phyloP scores from a whole-genome alignment of 257 asterid species.

The Verbascum thapsus region DNA sequence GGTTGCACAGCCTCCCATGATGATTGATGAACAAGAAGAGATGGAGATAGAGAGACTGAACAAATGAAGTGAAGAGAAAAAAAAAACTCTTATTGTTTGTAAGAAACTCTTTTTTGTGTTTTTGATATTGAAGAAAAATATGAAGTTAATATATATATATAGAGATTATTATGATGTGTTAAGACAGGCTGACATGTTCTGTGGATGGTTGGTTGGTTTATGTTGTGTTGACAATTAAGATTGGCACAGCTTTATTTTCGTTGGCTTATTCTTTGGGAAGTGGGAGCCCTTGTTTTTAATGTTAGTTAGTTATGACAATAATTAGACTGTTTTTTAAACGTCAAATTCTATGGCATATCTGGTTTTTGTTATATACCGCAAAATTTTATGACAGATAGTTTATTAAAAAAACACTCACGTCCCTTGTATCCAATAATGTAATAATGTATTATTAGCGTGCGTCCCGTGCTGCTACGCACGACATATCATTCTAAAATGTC shows the following conservation, averaged over 20 bases:
- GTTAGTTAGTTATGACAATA: slow-evolving; percentile 39
- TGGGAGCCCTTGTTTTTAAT: slow-evolving; percentile 38
- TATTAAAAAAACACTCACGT: too few species aligned
- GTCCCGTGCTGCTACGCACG: too few species aligned
- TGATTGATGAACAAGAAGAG: too few species aligned
- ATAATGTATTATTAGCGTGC: too few species aligned
- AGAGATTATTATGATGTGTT: slow-evolving; percentile 25
- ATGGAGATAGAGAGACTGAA: too few species aligned
- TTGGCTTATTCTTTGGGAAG: slow-evolving; percentile 27
- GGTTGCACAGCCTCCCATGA: slow-evolving; percentile 96
- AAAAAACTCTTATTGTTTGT: slow-evolving; percentile 20
- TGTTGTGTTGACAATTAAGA: slow-evolving; percentile 21
- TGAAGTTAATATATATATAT: slow-evolving; percentile 40
- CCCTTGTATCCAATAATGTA: too few species aligned
- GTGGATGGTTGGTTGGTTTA: slow-evolving; percentile 28
- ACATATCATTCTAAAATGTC: too few species aligned
- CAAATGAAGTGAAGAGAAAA: background rate
- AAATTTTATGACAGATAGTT: too few species aligned
- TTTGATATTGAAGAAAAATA: background rate
- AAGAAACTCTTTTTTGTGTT: too few species aligned
- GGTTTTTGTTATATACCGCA: too few species aligned
- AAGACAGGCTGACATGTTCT: slow-evolving; percentile 35
- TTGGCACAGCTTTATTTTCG: slow-evolving; percentile 33
- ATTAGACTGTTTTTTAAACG: slow-evolving; percentile 4
- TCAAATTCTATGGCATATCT: too few species aligned